Base-by-base conservation (phyloP, 192 early-diverging fungal species). In the Kappamyces sp. region DNA sequence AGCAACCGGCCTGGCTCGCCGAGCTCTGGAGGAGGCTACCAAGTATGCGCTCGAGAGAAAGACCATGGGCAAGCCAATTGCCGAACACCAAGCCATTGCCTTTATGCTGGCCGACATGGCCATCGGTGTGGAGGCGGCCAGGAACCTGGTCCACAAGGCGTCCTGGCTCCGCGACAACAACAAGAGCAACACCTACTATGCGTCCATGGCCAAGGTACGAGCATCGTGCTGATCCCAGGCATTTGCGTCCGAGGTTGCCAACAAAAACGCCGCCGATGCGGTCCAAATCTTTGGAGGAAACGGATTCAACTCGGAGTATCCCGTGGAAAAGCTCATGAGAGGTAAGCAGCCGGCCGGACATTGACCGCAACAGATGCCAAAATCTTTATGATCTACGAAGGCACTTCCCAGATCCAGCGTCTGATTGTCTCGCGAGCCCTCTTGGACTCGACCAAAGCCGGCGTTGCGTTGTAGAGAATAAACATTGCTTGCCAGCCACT, bases 61-160 rank as follows among this genome's bases (percentile, higher is more conserved):
- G 80, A 94, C 94, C 12, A 94, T 97, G 91, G 92, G 92, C 49
- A 90, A 88, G 74, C 72, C 70, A 42, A 94, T 97, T 47, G 47
- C 74, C 13, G 83, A 89, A 55, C 91, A 97, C 73, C 92, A 94
- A 74, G 91, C 90, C 34, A 79, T 97, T 43, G 79, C 87, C 1
- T 93, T 93, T 63, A 97, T 93, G 92, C 77, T 97, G 15, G 94
- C 94, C 5, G 92, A 97, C 72, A 93, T 92, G 91, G 93, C 92
- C 38, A 97, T 97, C 54, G 88, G 91, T 63, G 85, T 89, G 49
- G 94, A 97, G 63, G 82, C 90, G 44, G 79, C 92, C 12, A 82
- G 91, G 39, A 78, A 81, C 75, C 84, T 94, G 79, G 92, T 94
- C 48, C 93, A 85, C 84, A 82, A 84, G 61, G 69, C 91, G 34